phyloP scores from a whole-genome alignment of 192 early-diverging fungal genomes.

The Diversispora epigaea region DNA sequence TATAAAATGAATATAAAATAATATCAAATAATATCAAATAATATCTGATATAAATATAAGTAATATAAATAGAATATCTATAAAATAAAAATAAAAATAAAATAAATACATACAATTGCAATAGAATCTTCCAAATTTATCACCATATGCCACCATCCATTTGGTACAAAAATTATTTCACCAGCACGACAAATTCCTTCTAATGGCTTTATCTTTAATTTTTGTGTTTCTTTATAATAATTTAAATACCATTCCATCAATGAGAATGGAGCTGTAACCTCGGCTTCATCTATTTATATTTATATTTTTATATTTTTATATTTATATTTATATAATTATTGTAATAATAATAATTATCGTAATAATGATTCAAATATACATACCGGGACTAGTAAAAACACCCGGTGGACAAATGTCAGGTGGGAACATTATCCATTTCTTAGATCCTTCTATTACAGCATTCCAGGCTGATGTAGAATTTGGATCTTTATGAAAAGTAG shows the following conservation, averaged over 20 bases:
- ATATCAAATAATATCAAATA: neutral
- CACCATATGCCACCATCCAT: constrained; percentile 76
- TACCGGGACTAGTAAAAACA: constrained; percentile 59
- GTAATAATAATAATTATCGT: neutral
- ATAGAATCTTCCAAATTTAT: constrained; percentile 68
- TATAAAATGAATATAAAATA: neutral
- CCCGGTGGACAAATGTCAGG: constrained; percentile 67
- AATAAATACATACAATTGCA: constrained; percentile 41
- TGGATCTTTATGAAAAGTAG: constrained; percentile 74
- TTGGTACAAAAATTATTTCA: constrained; percentile 70
- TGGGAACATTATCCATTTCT: constrained; percentile 74
- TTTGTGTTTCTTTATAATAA: constrained; percentile 55
- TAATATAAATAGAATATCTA: constrained; percentile 2
- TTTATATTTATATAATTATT: neutral
- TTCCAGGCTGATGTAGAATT: constrained; percentile 76
- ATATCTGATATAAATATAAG: neutral
- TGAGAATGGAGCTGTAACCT: constrained; percentile 71
- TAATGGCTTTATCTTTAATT: constrained; percentile 42
- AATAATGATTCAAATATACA: neutral
- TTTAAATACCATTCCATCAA: constrained; percentile 70
- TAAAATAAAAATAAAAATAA: constrained; percentile 1
- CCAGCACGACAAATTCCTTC: constrained; percentile 67
- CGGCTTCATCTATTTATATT: constrained; percentile 52
- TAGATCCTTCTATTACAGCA: constrained; percentile 65
- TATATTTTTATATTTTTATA: neutral